These are phyloP conservation scores for Salvia miltiorrhiza DNA, from an alignment of 257 asterid genomes.

Conservation along the genomic window DNA sequence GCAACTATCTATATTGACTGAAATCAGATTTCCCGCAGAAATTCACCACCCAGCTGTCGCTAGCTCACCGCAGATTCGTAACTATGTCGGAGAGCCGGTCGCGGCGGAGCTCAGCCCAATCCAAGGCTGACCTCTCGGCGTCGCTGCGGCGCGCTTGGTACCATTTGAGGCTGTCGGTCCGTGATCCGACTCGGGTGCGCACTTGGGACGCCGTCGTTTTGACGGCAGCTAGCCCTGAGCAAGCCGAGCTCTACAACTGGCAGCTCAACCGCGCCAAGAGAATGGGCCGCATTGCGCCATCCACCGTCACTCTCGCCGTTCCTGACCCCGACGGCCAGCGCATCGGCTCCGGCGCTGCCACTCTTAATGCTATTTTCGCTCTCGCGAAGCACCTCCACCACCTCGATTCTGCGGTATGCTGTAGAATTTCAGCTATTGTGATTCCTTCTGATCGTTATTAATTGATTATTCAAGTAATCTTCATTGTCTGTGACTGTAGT, in stretches of 20 bases:
- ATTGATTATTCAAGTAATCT: conserved; percentile 1
- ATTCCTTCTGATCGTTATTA: not conserved
- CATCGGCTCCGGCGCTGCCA: conserved; percentile 96
- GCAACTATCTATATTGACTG: not conserved
- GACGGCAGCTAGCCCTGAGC: conserved; percentile 98
- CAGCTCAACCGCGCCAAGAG: conserved; percentile 88
- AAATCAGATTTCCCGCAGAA: conserved; percentile 14
- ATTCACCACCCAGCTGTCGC: conserved; percentile 3
- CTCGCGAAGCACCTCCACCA: conserved; percentile 54
- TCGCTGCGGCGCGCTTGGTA: conserved; percentile 81
- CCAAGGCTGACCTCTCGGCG: conserved; percentile 50
- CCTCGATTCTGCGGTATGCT: conserved; percentile 27
- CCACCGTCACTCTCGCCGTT: conserved; percentile 78
- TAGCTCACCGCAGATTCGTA: not conserved
- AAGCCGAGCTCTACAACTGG: conserved; percentile 83
- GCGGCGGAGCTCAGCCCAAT: conserved; percentile 28
- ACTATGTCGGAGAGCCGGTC: conserved; percentile 27
- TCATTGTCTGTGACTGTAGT: not conserved
- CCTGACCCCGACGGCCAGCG: conserved; percentile 92
- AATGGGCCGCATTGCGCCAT: conserved; percentile 72
- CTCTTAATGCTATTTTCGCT: conserved; percentile 69
- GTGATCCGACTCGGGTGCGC: conserved; percentile 70
- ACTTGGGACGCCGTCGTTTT: conserved; percentile 93
- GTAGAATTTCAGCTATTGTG: conserved; percentile 13
- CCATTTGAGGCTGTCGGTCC: conserved; percentile 74